Conservation (phyloP, 331 rosid species). For the Telfairia occidentalis region DNA sequence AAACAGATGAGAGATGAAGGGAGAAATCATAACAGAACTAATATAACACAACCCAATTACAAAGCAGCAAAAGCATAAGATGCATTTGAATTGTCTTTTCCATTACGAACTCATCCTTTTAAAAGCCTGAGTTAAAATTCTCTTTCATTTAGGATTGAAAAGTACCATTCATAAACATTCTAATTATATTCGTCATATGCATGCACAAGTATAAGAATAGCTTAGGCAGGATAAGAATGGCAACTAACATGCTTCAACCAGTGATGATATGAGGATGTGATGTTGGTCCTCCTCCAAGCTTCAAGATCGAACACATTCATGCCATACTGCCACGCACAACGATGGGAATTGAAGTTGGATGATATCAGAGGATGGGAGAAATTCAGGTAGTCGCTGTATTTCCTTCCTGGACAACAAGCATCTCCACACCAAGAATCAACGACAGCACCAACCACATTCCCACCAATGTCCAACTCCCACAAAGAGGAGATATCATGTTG, state of each 20-base stretch:
- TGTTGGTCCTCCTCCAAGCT: conserved; percentile 76
- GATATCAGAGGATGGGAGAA: conserved; percentile 66
- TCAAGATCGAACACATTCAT: conserved; percentile 65
- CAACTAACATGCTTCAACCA: conserved; percentile 70
- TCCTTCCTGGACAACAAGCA: conserved; percentile 55
- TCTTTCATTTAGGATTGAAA: no score
- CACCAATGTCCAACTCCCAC: conserved; percentile 73
- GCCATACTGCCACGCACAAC: conserved; percentile 64
- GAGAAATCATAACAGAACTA: not conserved
- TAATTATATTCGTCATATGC: no score
- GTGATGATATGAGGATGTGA: conserved; percentile 47
- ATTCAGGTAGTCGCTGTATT: conserved; percentile 57
- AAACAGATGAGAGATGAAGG: not conserved
- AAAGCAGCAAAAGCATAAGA: no score
- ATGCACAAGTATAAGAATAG: not conserved
- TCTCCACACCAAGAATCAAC: conserved; percentile 54
- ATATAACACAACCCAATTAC: no score
- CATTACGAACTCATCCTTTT: no score
- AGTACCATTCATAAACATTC: no score
- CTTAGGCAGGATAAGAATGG: not conserved
- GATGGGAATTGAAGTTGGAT: conserved; percentile 41
- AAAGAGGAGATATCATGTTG: conserved; percentile 71
- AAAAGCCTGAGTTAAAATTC: no score
- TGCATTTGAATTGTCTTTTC: not conserved
- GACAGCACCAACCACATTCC: conserved; percentile 76